Percentiles rank a stretch among this genome's conserved stretches.
phyloP scores from a whole-genome alignment of 1,284 basidiomycete species.

The Ustanciosporium gigantosporum region DNA sequence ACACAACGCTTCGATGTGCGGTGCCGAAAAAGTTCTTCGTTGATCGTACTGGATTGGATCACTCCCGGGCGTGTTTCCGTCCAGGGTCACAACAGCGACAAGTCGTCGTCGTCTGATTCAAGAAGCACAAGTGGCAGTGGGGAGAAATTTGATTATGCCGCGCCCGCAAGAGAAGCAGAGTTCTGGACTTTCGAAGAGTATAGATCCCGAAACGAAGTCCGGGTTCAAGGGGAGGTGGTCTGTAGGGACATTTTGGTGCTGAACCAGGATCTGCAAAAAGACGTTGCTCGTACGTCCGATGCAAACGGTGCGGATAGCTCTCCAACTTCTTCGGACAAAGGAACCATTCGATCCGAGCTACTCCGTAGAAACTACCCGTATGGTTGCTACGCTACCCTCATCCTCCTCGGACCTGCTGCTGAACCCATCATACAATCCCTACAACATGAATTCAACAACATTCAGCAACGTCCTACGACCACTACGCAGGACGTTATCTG shows the following conservation, averaged over 20 bases:
- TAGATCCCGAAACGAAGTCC: constrained; percentile 81
- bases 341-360: constrained; percentile 59
- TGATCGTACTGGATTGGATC: constrained; percentile 58
- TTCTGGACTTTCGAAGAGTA: constrained; percentile 87
- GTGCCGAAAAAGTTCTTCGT: constrained; percentile 22
- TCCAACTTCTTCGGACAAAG: neutral
- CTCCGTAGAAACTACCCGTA: constrained; percentile 73
- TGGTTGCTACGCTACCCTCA: constrained; percentile 79
- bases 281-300: neutral
- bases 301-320: neutral
- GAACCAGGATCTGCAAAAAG: constrained; percentile 63
- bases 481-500: constrained; percentile 70
- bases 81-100: too few species aligned
- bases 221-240: constrained; percentile 69
- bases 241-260: constrained; percentile 78
- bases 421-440: constrained; percentile 65
- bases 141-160: too few species aligned
- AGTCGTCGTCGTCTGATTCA: neutral
- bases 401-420: constrained; percentile 72
- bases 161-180: constrained; percentile 66
- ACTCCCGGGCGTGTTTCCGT: constrained; percentile 48
- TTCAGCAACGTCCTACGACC: constrained; percentile 69
- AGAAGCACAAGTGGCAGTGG: too few species aligned
- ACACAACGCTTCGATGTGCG: constrained; percentile 54
- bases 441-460: constrained; percentile 65